phyloP scores from a whole-genome alignment of 1,284 basidiomycete genomes.

The Fomitiporia mediterranea region DNA sequence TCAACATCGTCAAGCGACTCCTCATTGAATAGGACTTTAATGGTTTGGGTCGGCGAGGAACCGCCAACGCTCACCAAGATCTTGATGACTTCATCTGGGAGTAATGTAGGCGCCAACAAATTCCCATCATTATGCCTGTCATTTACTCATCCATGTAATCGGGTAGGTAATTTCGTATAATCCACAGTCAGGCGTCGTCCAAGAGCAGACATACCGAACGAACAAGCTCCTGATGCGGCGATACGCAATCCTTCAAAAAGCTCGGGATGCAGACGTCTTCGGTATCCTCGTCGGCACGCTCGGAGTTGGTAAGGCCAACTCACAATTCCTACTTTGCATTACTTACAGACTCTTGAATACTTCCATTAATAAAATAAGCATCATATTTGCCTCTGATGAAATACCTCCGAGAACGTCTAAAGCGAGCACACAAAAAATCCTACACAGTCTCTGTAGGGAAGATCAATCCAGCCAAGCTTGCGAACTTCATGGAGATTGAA shows the following conservation, averaged over 20 bases:
- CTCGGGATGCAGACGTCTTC: conserved; percentile 89
- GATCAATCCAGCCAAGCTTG: conserved; percentile 92
- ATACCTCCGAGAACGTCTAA: conserved; percentile 67
- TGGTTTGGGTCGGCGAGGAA: conserved; percentile 85
- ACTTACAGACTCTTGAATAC: conserved; percentile 20
- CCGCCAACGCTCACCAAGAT: conserved; percentile 82
- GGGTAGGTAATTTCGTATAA: conserved; percentile 74
- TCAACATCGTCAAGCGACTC: background rate
- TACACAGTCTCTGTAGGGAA: conserved; percentile 97
- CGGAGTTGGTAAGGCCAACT: conserved; percentile 64
- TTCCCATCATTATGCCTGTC: too few relatives aligned
- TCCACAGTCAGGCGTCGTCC: conserved; percentile 45
- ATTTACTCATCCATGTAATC: background rate
- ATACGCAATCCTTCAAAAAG: conserved; percentile 84
- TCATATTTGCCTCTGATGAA: conserved; percentile 80
- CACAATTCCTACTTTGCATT: conserved; percentile 19
- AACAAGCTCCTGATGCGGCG: conserved; percentile 91
- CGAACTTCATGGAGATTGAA: conserved; percentile 95
- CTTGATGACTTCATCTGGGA: conserved; percentile 60
- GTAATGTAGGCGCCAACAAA: conserved; percentile 29
- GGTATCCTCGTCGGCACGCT: conserved; percentile 95
- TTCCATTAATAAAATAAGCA: conserved; percentile 37
- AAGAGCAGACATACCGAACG: conserved; percentile 58
- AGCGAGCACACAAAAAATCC: conserved; percentile 71
- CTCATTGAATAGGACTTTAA: conserved; percentile 21